A percentile compares a stretch with the other conserved stretches of the same genome.
Conservation (phyloP, 768 basidiomycete genomes). For the Trametes gibbosa region DNA sequence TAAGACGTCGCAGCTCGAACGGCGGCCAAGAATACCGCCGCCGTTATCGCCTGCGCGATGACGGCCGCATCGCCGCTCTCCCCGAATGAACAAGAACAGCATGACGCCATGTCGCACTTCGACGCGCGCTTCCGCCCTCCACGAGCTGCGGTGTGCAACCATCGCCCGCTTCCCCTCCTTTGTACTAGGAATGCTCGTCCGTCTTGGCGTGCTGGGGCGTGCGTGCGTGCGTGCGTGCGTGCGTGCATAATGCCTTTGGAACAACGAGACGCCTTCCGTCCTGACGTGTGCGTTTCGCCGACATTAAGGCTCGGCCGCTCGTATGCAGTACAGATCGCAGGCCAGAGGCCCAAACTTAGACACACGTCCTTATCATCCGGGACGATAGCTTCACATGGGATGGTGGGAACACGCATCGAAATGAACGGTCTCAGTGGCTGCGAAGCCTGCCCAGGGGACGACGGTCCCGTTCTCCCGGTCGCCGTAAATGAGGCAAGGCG, state of each 20-base stretch:
- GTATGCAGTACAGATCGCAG: background rate
- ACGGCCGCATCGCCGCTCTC: background rate
- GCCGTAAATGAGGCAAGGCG: background rate
- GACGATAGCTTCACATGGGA: background rate
- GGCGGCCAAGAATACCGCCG: background rate
- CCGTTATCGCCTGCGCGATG: background rate
- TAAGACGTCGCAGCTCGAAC: background rate
- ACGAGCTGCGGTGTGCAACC: background rate
- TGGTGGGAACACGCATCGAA: background rate
- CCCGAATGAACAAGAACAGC: background rate
- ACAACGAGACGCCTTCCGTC: background rate
- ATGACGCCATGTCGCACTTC: background rate
- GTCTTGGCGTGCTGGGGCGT: background rate
- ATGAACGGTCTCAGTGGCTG: background rate
- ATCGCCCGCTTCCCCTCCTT: background rate
- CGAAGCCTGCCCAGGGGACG: background rate
- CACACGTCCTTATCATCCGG: background rate
- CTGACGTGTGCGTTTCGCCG: constrained; percentile 11
- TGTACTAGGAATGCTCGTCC: background rate
- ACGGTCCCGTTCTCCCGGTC: background rate
- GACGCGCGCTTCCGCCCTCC: no score
- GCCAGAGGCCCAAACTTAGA: background rate
- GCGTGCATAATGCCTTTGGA: background rate
- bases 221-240: background rate
- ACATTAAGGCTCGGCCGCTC: background rate